Base-by-base conservation (phyloP, 1,139 yeast species). In the Pichia sp. region DNA sequence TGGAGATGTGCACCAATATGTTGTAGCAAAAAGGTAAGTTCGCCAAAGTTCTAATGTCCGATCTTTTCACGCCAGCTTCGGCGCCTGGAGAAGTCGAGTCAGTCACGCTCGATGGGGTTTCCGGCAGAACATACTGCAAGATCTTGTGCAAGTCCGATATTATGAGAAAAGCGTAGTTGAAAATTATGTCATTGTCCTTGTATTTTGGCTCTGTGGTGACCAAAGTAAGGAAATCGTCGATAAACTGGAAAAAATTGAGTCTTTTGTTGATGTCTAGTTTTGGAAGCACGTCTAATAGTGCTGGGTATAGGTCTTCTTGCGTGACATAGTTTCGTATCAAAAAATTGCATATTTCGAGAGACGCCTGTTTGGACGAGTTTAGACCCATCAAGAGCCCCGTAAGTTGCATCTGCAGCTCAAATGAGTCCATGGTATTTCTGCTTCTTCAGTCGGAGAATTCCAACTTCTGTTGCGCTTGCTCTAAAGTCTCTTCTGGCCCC, bases 331-430 rank as follows among this genome's bases (percentile, higher is more conserved):
- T 76, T 59, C 79, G 77, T 57, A 84, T 67, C 13, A 90, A 78
- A 67, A 84, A 86, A 60, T 77, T 79, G 1, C 85, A 79, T 1
- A 85, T 82, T 52, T 77, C 78, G 19, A 75, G 73, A 26, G 86
- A 75, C 31, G 78, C 76, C 56, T 78, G 80, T 13, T 78, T 73
- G 2, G 90, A 79, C 0, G 96, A 90, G 50, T 81, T 83, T 50
- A 90, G 73, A 6, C 74, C 67, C 58, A 81, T 75, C 44, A 90
- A 75, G 47, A 81, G 76, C 64, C 82, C 87, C 15, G 79, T 73
- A 62, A 90, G 84, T 67, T 84, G 85, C 49, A 87, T 73, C 56
- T 90, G 79, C 2, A 90, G 87, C 66, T 86, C 95, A 67, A 87
- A 86, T 1, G 93, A 82, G 65, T 87, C 95, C 93, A 87, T 48